Base-by-base conservation (phyloP, 805 yeast genomes). In the Henningerozyma blattae region DNA sequence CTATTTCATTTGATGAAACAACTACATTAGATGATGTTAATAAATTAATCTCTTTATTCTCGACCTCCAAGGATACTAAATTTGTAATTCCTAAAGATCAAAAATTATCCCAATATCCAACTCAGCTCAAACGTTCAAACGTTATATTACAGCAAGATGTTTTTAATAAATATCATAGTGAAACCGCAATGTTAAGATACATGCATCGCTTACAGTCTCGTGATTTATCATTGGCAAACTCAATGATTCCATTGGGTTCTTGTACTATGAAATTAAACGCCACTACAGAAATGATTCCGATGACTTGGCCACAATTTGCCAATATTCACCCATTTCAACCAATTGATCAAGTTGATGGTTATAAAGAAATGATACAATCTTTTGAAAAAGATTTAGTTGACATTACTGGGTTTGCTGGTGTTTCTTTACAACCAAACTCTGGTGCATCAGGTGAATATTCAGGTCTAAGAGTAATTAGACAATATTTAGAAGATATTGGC, bases 381-480 rank as follows among this genome's bases (percentile, higher is more conserved):
- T 70, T 91, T 22, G 94, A 83, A 56, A 62, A 66, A 25, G 97
- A 91, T 58, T 66, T 91, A 45, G 82, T 87, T 36, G 84, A 81
- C 43, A 87, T 91, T 43, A 89, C 98, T 9, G 97, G 97, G 0
- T 85, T 91, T 50, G 83, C 77, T 40, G 89, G 83, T 27, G 79
- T 94, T 15, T 82, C 96, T 3, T 64, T 84, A 39, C 93, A 85
- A 77, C 98, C 98, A 42, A 91, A 91, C 56, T 84, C 96, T 27
- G 98, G 98, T 45, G 97, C 98, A 27, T 95, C 89, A 60, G 98
- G 98, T 59, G 98, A 91, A 61, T 91, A 81, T 61, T 74, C 97
- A 13, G 98, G 98, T 19, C 67, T 91, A 39, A 73, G 93, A 39
- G 85, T 86, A 30, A 89, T 91, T 45, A 71, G 76, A 45, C 72